Conservation (phyloP, 495 filamentous ascomycete species). For the Neurospora sp. region DNA sequence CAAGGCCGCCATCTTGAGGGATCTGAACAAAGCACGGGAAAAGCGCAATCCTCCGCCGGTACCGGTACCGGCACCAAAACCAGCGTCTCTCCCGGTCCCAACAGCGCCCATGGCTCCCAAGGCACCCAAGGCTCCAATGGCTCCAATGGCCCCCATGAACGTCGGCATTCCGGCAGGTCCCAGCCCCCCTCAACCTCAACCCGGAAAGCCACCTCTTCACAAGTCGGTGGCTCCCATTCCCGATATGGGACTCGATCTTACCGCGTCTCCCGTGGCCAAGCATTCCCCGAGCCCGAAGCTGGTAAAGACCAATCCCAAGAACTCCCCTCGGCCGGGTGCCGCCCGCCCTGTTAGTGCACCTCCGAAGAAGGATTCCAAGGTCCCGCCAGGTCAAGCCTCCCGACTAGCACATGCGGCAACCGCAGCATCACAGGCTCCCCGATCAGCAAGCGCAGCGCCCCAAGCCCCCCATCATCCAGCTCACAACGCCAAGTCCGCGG, state of each 20-base stretch:
- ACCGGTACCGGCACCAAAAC: not conserved
- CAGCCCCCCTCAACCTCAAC: slow-evolving; percentile 2
- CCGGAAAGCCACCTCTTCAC: slow-evolving; percentile 17
- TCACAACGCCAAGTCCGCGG: not conserved
- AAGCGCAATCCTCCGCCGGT: slow-evolving; percentile 8
- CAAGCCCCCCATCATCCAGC: slow-evolving; percentile 1
- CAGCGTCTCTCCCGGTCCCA: slow-evolving; percentile 16
- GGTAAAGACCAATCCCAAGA: slow-evolving; percentile 12
- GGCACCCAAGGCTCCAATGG: not conserved
- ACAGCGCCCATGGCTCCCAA: slow-evolving; percentile 25
- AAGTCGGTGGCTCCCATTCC: slow-evolving; percentile 39
- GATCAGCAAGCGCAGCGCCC: slow-evolving; percentile 1
- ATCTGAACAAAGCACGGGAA: slow-evolving; percentile 30
- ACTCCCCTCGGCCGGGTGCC: slow-evolving; percentile 6
- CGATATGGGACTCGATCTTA: slow-evolving; percentile 34
- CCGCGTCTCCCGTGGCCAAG: slow-evolving; percentile 10
- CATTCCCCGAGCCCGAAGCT: slow-evolving; percentile 13
- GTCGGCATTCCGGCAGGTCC: not conserved
- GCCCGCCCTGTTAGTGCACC: slow-evolving; percentile 12
- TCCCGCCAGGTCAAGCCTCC: slow-evolving; percentile 7
- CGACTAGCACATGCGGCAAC: slow-evolving; percentile 1
- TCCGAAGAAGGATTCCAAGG: slow-evolving; percentile 26
- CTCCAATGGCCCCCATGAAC: not conserved
- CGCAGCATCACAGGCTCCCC: slow-evolving; percentile 23
- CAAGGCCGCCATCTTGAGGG: slow-evolving; percentile 33